A percentile compares a stretch with the other conserved stretches of the same genome.
Conservation (phyloP, 495 filamentous ascomycete species). For the Daldinia caldariorum region DNA sequence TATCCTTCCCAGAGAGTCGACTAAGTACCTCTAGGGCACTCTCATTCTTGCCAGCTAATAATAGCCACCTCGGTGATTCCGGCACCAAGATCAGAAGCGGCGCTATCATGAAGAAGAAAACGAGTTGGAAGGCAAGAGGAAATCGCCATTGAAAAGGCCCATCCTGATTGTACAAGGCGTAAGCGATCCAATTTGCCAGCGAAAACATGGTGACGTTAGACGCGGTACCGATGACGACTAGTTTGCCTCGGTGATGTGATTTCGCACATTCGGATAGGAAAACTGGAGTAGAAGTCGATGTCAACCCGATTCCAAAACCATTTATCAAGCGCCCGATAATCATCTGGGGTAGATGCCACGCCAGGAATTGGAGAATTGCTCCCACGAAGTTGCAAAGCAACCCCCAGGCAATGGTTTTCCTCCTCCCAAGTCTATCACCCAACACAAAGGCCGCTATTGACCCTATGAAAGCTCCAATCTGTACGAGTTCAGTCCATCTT, state of each 20-base stretch:
- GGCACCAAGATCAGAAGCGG: conserved; percentile 49
- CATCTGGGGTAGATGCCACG: conserved; percentile 62
- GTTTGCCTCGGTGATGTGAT: conserved; percentile 59
- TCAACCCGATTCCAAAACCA: conserved; percentile 72
- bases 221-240: conserved; percentile 45
- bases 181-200: conserved; percentile 55
- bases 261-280: conserved; percentile 66
- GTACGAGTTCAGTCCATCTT: conserved; percentile 35
- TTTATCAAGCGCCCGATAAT: conserved; percentile 69
- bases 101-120: conserved; percentile 56
- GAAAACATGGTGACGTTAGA: conserved; percentile 39
- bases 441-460: conserved; percentile 50
- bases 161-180: conserved; percentile 47
- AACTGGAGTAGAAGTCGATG: conserved; percentile 69
- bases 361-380: conserved; percentile 54
- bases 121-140: conserved; percentile 60
- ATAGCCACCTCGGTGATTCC: conserved; percentile 52
- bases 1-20: conserved; percentile 47
- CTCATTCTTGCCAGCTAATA: conserved; percentile 38
- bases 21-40: conserved; percentile 50
- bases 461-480: conserved; percentile 52
- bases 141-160: conserved; percentile 60
- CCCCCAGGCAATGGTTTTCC: conserved; percentile 67
- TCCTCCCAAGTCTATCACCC: conserved; percentile 60
- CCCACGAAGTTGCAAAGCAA: conserved; percentile 65